Evolutionary conservation across 148 eudicot genomes (phyloP).

Genomic region (Rhododendron vialii): DNA sequence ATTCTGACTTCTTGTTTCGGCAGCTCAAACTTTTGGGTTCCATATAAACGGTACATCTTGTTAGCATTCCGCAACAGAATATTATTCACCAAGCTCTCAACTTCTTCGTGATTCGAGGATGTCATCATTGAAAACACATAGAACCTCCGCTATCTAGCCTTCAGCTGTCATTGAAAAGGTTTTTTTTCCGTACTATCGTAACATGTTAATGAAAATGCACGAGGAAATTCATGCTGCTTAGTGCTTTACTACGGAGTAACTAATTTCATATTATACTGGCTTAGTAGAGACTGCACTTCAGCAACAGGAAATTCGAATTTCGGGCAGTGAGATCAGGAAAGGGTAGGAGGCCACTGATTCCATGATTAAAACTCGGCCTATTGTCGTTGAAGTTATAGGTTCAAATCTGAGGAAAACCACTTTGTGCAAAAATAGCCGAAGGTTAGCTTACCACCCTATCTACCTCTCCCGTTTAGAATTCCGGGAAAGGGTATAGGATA

Average conservation of each 20-base stretch:
- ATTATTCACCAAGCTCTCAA: slow-evolving; percentile 34
- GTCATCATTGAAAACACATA: not conserved
- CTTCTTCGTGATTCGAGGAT: not conserved
- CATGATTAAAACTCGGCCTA: not conserved
- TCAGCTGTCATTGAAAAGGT: not conserved
- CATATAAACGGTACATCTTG: not conserved
- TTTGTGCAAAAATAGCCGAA: no score
- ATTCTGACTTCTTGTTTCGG: no score
- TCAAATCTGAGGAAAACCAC: not conserved
- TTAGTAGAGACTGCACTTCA: not conserved
- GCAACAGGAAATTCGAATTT: not conserved
- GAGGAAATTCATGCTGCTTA: no score
- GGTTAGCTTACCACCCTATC: no score
- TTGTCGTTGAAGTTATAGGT: no score
- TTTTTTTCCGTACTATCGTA: no score
- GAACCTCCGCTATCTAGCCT: not conserved
- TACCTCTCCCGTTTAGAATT: no score
- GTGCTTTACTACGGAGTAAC: no score
- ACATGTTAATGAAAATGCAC: no score
- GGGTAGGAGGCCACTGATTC: not conserved
- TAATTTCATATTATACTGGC: not conserved
- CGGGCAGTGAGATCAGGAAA: not conserved
- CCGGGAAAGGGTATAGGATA: no score
- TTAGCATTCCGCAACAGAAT: slow-evolving; percentile 37
- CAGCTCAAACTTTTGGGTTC: no score